Base-by-base conservation (phyloP, 2,329 filamentous ascomycete species). In the Grosmannia clavigera region DNA sequence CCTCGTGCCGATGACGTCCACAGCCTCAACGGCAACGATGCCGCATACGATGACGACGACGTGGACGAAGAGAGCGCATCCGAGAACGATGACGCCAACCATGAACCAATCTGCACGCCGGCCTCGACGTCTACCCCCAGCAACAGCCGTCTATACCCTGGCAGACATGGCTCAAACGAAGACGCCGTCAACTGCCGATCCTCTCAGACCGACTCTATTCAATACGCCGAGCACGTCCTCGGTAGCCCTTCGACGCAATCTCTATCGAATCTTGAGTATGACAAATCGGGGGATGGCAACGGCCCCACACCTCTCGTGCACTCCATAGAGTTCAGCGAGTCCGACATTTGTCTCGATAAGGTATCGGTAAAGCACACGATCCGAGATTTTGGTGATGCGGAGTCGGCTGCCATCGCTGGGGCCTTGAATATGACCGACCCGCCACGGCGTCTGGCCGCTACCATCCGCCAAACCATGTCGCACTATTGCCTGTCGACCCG, bases 201-300 rank as follows among this genome's bases (percentile, higher is more conserved):
- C 16, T 66, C 66, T n/a, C 60, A 58, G 57, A 64, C 68, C 6
- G 70, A 71, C 12, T 79, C 78, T 27, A 73, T 80, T 31, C 72
- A 75, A 59, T 81, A 81, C 63, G 76, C 77, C 27, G 76, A 79
- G 55, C 71, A 79, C 65, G 75, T 73, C 58, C 73, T 80, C 51
- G 70, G 70, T 55, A 76, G 70, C 43, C 77, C 77, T 54, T 75
- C 68, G 58, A 71, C 66, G 40, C 68, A 65, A 38, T 62, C 64
- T 25, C 65, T 64, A 38, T 59, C 61, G 51, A 58, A 59, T 4
- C 60, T 67, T 62, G 56, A 64, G 65, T 61, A 64, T 61, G 62
- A 68, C 43, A 62, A 63, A 64, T 43, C 63, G 58, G 63, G 64
- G 54, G 60, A 65, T 59, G 9, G 61, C 64, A 40, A 61, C 65